Evolutionary conservation across 2,329 filamentous ascomycete species (phyloP).

Genomic region (Aspergillus niger): DNA sequence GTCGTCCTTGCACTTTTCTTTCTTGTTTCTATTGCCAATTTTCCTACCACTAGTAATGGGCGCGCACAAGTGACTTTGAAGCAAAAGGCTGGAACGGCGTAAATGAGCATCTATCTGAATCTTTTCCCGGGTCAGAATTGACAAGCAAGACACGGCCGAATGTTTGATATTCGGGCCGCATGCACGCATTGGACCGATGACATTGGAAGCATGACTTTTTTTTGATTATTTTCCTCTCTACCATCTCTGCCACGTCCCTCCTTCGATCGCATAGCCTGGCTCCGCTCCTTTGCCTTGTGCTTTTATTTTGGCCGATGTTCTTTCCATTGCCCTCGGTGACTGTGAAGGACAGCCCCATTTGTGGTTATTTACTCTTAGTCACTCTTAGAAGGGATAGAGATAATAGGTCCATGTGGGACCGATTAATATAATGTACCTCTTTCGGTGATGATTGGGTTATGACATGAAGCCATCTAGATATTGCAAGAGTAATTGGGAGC

Average conservation of each 20-base stretch:
- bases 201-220: conserved; percentile 9
- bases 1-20: conserved; percentile 4
- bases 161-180: conserved; percentile 9
- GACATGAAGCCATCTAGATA: too few species aligned
- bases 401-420: conserved; percentile 17
- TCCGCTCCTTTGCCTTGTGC: conserved; percentile 2
- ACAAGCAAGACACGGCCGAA: conserved; percentile 13
- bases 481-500: too few species aligned
- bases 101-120: conserved; percentile 17
- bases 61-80: conserved; percentile 18
- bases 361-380: conserved; percentile 20
- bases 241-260: background rate
- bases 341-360: conserved; percentile 14
- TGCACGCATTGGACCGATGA: conserved; percentile 3
- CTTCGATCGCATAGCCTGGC: background rate
- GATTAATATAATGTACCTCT: conserved; percentile 1
- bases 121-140: conserved; percentile 9
- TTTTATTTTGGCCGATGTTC: background rate
- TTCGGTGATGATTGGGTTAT: background rate
- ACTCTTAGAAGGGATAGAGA: conserved; percentile 22
- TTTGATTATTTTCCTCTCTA: conserved; percentile 2
- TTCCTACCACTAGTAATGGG: conserved; percentile 16
- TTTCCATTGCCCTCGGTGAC: conserved; percentile 1
- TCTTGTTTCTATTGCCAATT: conserved; percentile 14
- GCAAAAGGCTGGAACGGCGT: conserved; percentile 22